Percentiles rank a stretch among this genome's conserved stretches.
phyloP scores from a whole-genome alignment of 2,329 filamentous ascomycete species.

The Huntiella bhutanensis region DNA sequence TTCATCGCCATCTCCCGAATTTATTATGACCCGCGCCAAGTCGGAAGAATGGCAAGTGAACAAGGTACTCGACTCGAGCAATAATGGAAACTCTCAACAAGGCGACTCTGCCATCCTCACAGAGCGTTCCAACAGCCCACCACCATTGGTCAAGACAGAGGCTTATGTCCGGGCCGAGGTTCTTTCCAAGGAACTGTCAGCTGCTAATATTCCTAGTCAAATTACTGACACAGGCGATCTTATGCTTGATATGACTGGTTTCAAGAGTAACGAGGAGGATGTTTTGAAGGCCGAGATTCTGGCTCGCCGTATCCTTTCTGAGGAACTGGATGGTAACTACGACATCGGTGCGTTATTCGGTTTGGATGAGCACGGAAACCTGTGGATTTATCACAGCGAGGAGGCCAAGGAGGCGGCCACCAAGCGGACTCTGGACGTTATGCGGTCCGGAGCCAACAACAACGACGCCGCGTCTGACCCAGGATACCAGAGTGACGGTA shows the following conservation, averaged over 20 bases:
- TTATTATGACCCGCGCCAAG: conserved; percentile 33
- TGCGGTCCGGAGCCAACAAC: conserved; percentile 29
- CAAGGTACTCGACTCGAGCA: conserved; percentile 19
- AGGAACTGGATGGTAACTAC: conserved; percentile 86
- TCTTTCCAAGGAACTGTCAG: conserved; percentile 70
- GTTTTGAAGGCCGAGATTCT: conserved; percentile 82
- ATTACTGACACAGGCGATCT: conserved; percentile 87
- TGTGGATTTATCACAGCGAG: conserved; percentile 99
- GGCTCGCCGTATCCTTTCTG: conserved; percentile 75
- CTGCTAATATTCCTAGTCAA: conserved; percentile 78
- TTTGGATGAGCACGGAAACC: conserved; percentile 82
- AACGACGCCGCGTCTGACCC: conserved; percentile 82
- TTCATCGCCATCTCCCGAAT: conserved; percentile 33
- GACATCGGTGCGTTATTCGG: conserved; percentile 92
- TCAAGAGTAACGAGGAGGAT: conserved; percentile 87
- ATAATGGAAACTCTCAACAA: conserved; percentile 22
- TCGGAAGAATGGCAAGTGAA: conserved; percentile 17
- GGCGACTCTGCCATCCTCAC: conserved; percentile 24
- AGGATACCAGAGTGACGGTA: conserved; percentile 85
- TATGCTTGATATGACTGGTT: conserved; percentile 96
- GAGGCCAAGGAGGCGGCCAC: conserved; percentile 82
- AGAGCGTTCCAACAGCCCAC: conserved; percentile 56
- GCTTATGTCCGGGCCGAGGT: conserved; percentile 68
- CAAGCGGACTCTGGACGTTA: conserved; percentile 38
- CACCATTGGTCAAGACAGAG: conserved; percentile 50